Conservation (phyloP, 2,329 filamentous ascomycete species). For the Aureobasidium sp. region DNA sequence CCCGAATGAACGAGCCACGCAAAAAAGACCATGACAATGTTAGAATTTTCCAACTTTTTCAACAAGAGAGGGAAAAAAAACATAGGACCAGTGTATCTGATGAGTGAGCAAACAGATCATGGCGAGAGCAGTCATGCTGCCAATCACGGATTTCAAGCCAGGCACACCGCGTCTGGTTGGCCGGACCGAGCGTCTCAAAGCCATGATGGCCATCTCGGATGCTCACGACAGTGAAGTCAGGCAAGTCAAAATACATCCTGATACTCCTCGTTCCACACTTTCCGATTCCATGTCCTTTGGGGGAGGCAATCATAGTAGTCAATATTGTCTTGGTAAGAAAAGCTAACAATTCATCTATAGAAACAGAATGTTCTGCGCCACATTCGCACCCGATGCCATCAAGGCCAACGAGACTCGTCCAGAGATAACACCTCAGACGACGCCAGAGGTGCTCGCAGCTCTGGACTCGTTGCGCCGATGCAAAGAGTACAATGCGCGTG, state of each 20-base stretch:
- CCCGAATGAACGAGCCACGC: background rate
- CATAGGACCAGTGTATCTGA: too few species aligned
- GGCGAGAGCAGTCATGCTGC: slow-evolving; percentile 19
- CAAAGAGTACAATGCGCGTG: slow-evolving; percentile 1
- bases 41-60: too few species aligned
- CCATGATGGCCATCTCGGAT: slow-evolving; percentile 15
- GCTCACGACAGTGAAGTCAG: slow-evolving; percentile 12
- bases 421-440: background rate
- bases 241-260: background rate
- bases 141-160: slow-evolving; percentile 17
- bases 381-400: slow-evolving; percentile 8
- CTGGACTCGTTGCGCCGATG: background rate
- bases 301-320: too few species aligned
- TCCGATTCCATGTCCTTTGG: too few species aligned
- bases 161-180: slow-evolving; percentile 7
- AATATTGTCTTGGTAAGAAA: too few species aligned
- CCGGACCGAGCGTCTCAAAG: background rate
- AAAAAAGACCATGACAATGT: background rate
- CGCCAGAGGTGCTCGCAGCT: slow-evolving; percentile 2
- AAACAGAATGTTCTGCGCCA: slow-evolving; percentile 6
- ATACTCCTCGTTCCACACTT: too few species aligned
- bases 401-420: background rate
- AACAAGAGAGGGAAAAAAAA: too few species aligned
- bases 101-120: slow-evolving; percentile 10
- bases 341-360: background rate